Base-by-base conservation (phyloP, 1,139 yeast genomes). In the Geotrichum aggregatum region DNA sequence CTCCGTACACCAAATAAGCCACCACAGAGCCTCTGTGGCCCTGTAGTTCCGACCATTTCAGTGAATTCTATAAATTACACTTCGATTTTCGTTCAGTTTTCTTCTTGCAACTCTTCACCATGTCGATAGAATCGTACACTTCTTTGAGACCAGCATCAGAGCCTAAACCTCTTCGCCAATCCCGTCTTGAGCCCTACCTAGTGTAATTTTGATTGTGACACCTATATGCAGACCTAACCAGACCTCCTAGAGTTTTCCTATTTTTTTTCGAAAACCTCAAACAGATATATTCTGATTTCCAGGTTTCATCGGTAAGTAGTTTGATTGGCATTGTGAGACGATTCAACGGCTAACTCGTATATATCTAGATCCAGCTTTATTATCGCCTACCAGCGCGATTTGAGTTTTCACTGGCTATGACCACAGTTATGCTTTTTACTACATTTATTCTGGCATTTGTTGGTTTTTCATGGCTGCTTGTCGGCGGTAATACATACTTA, bases 111-210 rank as follows among this genome's bases (percentile, higher is more conserved):
- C 19, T 16, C 35, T 41, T 16, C n/a, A 38, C 4, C 19, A 49
- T 49, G 52, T 49, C 52, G 3, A 49, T 49, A 18, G 52, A 49
- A n/a, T 49, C 52, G 21, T 49, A 38, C 34, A 38, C 48, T 19
- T 33, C 47, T 7, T 18, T 33, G 10, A 28, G 28, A 7, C 40
- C 28, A 28, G 16, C 41, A 6, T 33, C 47, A 2, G 11, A 41
- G 3, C 48, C 52, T 5, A 16, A 38, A 16, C 52, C 49, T 21
- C 45, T 44, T 30, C 52, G 49, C 18, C 42, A 38, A 10, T 49
- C 52, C 7, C 34, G 52, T 13, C 40, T 49, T 10, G 52, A 49
- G 42, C 52, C 52, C 16, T 49, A 44, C 22, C 41, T 49, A 33
- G 43, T 49, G 52, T 49, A 39, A n/a, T n/a, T n/a, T n/a, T n/a